Conservation (phyloP, 345 rosid species). For the Streptanthus diversifolius region DNA sequence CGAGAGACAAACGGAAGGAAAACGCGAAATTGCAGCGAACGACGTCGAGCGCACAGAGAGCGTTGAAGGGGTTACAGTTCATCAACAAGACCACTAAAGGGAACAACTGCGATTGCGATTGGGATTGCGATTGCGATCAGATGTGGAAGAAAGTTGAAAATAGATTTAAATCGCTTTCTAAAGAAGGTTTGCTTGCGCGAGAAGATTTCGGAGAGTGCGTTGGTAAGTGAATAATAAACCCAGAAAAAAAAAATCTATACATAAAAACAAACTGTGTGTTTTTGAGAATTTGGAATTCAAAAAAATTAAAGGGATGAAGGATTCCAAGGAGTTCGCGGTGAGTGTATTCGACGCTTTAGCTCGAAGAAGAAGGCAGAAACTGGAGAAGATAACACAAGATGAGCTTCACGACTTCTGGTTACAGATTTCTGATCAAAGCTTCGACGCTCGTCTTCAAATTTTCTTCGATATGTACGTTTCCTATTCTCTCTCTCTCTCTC, state of each 20-base stretch:
- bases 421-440: conserved; percentile 84
- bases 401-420: conserved; percentile 91
- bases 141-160: conserved; percentile 72
- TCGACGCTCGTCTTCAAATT: conserved; percentile 94
- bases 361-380: conserved; percentile 54
- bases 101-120: conserved; percentile 47
- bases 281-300: neutral
- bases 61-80: conserved; percentile 71
- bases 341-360: conserved; percentile 78
- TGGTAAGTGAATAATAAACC: conserved; percentile 38
- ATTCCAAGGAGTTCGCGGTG: conserved; percentile 87
- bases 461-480: conserved; percentile 81
- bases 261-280: neutral
- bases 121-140: conserved; percentile 49
- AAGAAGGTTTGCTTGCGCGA: conserved; percentile 65
- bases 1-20: conserved; percentile 56
- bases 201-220: conserved; percentile 95
- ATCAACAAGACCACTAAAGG: conserved; percentile 52
- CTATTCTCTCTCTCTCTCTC: neutral
- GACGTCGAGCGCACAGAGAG: conserved; percentile 70
- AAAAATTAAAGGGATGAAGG: conserved; percentile 66
- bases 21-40: conserved; percentile 59
- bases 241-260: neutral
- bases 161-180: conserved; percentile 51
- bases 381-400: conserved; percentile 56